phyloP scores from a whole-genome alignment of 2,329 filamentous ascomycete genomes.

The Cladophialophora bantiana region DNA sequence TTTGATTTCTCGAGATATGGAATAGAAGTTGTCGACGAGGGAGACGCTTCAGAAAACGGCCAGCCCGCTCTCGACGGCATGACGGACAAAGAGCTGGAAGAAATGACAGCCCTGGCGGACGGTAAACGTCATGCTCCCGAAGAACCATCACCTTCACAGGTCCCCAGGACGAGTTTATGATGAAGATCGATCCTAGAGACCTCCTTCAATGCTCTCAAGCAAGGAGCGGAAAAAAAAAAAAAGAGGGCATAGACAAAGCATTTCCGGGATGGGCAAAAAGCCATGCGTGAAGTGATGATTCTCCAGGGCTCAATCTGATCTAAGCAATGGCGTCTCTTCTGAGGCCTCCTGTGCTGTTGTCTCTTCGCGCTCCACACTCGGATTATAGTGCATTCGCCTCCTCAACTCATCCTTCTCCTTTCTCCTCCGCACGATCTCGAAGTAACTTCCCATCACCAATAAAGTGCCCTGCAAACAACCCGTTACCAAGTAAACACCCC shows the following conservation, averaged over 20 bases:
- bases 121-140: slow-evolving; percentile 36
- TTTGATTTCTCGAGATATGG: slow-evolving; percentile 69
- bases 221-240: neutral
- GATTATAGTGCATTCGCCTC: slow-evolving; percentile 30
- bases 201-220: neutral
- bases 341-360: slow-evolving; percentile 11
- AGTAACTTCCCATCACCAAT: slow-evolving; percentile 80
- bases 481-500: slow-evolving; percentile 89
- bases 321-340: slow-evolving; percentile 32
- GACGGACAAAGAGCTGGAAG: slow-evolving; percentile 40
- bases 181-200: neutral
- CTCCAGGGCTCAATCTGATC: slow-evolving; percentile 9
- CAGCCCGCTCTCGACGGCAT: slow-evolving; percentile 34
- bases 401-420: slow-evolving; percentile 35
- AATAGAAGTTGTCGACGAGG: slow-evolving; percentile 51
- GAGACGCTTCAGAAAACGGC: slow-evolving; percentile 32
- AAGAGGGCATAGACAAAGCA: neutral
- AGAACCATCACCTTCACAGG: slow-evolving; percentile 23
- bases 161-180: slow-evolving; percentile 11
- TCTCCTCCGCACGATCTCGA: slow-evolving; percentile 49
- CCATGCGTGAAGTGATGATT: neutral
- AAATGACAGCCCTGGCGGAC: slow-evolving; percentile 39
- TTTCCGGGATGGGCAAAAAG: neutral
- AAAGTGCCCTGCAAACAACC: slow-evolving; percentile 83
- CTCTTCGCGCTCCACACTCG: slow-evolving; percentile 3